Conservation (phyloP, 1,284 basidiomycete species). For the Volvariella surrecta region DNA sequence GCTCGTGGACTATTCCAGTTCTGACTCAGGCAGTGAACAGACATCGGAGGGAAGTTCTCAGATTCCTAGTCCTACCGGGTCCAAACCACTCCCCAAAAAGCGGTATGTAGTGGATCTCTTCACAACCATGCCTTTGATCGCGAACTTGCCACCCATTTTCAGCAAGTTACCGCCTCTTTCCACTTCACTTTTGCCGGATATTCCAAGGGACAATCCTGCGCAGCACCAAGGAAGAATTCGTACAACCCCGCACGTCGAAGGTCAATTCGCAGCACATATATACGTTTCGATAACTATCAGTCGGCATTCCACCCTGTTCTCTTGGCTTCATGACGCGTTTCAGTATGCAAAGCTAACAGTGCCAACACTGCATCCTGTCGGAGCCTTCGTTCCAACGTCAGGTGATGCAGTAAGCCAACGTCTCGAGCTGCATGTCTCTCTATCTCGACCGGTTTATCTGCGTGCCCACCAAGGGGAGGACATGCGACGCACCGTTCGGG, state of each 20-base stretch:
- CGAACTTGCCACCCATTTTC: no score
- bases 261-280: slow-evolving; percentile 71
- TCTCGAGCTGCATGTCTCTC: slow-evolving; percentile 58
- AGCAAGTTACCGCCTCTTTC: slow-evolving; percentile 59
- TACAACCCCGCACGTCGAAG: slow-evolving; percentile 67
- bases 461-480: slow-evolving; percentile 69
- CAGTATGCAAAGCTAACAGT: slow-evolving; percentile 31
- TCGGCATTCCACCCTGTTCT: slow-evolving; percentile 29
- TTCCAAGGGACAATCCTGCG: slow-evolving; percentile 55
- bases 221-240: slow-evolving; percentile 74
- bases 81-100: no score
- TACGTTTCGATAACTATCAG: slow-evolving; percentile 54
- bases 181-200: slow-evolving; percentile 32
- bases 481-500: slow-evolving; percentile 49
- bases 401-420: slow-evolving; percentile 10
- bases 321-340: slow-evolving; percentile 42
- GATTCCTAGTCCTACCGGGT: no score
- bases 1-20: slow-evolving; percentile 25
- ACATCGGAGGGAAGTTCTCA: background rate
- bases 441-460: slow-evolving; percentile 70
- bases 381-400: slow-evolving; percentile 22
- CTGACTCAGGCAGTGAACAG: slow-evolving; percentile 18
- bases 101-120: no score
- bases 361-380: slow-evolving; percentile 34
- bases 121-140: no score